Evolutionary conservation across 495 filamentous ascomycete genomes (phyloP), one percentile per base, ranked within the genome.

Genomic region (Hyaloscypha variabilis): DNA sequence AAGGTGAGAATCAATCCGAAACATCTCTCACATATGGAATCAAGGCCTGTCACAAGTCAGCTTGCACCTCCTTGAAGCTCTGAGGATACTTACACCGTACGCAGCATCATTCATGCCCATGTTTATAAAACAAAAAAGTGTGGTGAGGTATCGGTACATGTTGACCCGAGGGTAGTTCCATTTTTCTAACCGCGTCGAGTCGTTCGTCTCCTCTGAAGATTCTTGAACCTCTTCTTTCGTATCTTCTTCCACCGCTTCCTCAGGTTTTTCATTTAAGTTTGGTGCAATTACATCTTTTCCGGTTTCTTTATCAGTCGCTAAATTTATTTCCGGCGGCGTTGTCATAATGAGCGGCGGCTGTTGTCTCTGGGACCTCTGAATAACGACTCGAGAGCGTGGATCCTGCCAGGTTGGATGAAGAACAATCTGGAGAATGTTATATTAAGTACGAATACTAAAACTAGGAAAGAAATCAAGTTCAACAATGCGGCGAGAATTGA

Each of bases 71-170:
- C 2, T 19, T 14, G 25, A n/a, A 29, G 10, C 13, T 30, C 66
- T 14, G 3, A 36, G 14, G 30, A 52, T 2, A 75, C 87, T 81
- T 77, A 91, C 90, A 51, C 92, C 92, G 68, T 89, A 90, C 1
- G 90, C 89, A 23, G 88, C 90, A 79, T 97, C 93, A 73, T 92
- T 95, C 70, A 86, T 82, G 8, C 93, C 93, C 85, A 95, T 88
- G 6, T 91, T 83, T 17, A 92, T 77, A 70, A 97, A 95, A 54
- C 77, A 79, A 80, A 85, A 91, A 68, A 91, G 87, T n/a, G 88
- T 87, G 3, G 88, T 76, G 29, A 87, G 74, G 8, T 87, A 81
- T 21, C 92, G 84, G 67, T 78, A 87, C 14, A 88, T 78, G 76
- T 94, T 95, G 23, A 80, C 79, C 13, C 79, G 75, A 2, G 90